phyloP scores from a whole-genome alignment of 257 asterid species.

The Penstemon davidsonii region DNA sequence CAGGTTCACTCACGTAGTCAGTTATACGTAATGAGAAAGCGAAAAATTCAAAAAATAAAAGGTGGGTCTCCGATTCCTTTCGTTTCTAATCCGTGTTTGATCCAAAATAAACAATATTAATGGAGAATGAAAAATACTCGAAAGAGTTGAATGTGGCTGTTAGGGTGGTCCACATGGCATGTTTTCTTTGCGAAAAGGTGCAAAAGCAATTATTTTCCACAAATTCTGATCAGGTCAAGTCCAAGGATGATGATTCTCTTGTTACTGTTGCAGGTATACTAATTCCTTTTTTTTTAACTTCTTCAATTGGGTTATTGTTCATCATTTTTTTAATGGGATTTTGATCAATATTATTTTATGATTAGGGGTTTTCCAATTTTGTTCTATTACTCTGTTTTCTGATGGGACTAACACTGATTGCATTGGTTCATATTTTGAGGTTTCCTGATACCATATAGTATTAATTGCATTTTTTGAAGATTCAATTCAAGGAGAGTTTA shows the following conservation, averaged over 20 bases:
- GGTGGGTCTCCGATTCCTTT: constrained; percentile 15
- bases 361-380: constrained; percentile 18
- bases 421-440: not conserved
- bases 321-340: constrained; percentile 2
- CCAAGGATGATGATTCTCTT: constrained; percentile 80
- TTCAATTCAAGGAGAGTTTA: not conserved
- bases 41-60: not conserved
- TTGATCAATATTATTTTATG: constrained; percentile 17
- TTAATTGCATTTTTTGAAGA: no score
- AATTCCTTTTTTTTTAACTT: not conserved
- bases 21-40: not conserved
- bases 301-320: not conserved
- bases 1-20: constrained; percentile 25
- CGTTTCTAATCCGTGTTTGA: constrained; percentile 25
- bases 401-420: not conserved
- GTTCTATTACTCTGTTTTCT: not conserved
- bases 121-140: constrained; percentile 53
- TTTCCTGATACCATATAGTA: not conserved
- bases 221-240: constrained; percentile 46
- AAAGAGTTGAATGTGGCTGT: constrained; percentile 76
- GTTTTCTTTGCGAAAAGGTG: constrained; percentile 60
- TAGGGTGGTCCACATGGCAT: constrained; percentile 80
- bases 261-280: constrained; percentile 76
- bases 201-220: constrained; percentile 49
- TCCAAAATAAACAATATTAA: constrained; percentile 15